phyloP scores from a whole-genome alignment of 2,329 filamentous ascomycete species.

The Epichloe baconii region DNA sequence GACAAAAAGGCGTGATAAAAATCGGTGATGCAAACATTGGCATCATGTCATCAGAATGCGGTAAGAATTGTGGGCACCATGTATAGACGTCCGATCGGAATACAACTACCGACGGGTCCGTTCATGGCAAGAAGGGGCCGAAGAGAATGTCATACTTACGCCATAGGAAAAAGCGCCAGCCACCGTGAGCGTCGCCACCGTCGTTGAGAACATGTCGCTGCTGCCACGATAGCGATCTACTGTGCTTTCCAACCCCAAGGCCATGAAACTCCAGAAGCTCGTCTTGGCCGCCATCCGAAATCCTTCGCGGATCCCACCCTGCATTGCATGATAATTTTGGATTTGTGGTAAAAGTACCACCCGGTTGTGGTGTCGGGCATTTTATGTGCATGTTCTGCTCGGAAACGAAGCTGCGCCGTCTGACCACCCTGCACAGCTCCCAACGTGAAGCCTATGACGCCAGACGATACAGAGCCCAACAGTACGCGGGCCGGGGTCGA shows the following conservation, averaged over 20 bases:
- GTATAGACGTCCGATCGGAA: not conserved
- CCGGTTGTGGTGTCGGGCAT: slow-evolving; percentile 70
- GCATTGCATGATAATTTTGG: slow-evolving; percentile 84
- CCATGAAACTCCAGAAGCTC: slow-evolving; percentile 59
- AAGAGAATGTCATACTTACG: slow-evolving; percentile 40
- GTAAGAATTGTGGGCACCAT: not conserved
- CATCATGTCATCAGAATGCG: not conserved
- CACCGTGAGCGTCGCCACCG: slow-evolving; percentile 70
- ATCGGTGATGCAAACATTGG: not conserved
- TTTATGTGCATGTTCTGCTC: slow-evolving; percentile 92
- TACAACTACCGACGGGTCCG: not conserved
- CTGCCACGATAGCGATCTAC: slow-evolving; percentile 50
- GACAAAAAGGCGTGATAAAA: not conserved
- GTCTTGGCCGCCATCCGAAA: slow-evolving; percentile 59
- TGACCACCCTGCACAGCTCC: slow-evolving; percentile 62
- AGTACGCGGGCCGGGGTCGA: slow-evolving; percentile 53
- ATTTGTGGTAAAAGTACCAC: slow-evolving; percentile 99
- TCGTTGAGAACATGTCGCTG: slow-evolving; percentile 68
- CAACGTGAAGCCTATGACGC: slow-evolving; percentile 54
- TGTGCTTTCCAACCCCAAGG: slow-evolving; percentile 73
- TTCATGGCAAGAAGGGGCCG: not conserved
- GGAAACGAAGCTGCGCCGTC: slow-evolving; percentile 68
- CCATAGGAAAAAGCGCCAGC: slow-evolving; percentile 80
- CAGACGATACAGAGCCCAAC: slow-evolving; percentile 48
- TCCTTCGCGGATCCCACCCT: slow-evolving; percentile 68